Evolutionary conservation across 768 basidiomycete genomes (phyloP).

Genomic region (Psilocybe tampanensis): DNA sequence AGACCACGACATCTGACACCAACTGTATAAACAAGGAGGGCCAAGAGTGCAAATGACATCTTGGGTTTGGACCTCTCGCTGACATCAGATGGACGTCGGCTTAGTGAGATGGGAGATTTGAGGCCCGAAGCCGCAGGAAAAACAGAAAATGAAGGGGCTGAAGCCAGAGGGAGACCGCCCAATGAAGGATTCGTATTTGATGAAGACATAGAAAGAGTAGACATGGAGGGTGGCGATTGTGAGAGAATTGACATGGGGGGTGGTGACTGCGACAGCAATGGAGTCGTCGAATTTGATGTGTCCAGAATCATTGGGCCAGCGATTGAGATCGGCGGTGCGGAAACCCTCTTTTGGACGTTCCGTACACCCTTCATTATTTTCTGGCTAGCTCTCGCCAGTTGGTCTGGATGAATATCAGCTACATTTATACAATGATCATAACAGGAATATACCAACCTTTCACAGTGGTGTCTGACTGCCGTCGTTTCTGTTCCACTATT

Average conservation of each 20-base stretch:
- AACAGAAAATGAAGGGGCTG: background rate
- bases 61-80: slow-evolving; percentile 48
- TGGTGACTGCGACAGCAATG: slow-evolving; percentile 1
- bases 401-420: slow-evolving; percentile 20
- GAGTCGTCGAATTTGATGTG: background rate
- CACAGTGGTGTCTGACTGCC: slow-evolving; percentile 29
- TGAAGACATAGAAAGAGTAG: background rate
- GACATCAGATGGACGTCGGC: background rate
- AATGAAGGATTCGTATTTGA: background rate
- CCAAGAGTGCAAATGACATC: slow-evolving; percentile 74
- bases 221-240: background rate
- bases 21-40: slow-evolving; percentile 92
- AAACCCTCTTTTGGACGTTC: slow-evolving; percentile 13
- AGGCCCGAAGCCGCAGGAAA: slow-evolving; percentile 1
- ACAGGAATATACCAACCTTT: slow-evolving; percentile 28
- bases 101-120: slow-evolving; percentile 1
- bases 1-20: slow-evolving; percentile 95
- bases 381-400: slow-evolving; percentile 38
- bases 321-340: background rate
- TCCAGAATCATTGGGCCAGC: background rate
- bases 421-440: background rate
- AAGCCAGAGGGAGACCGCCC: background rate
- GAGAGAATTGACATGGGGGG: background rate
- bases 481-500: slow-evolving; percentile 10
- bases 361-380: slow-evolving; percentile 21